Percentiles rank a stretch among this genome's conserved stretches.
Evolutionary conservation across 768 basidiomycete genomes (phyloP).

Genomic region (Mycena alexandri): DNA sequence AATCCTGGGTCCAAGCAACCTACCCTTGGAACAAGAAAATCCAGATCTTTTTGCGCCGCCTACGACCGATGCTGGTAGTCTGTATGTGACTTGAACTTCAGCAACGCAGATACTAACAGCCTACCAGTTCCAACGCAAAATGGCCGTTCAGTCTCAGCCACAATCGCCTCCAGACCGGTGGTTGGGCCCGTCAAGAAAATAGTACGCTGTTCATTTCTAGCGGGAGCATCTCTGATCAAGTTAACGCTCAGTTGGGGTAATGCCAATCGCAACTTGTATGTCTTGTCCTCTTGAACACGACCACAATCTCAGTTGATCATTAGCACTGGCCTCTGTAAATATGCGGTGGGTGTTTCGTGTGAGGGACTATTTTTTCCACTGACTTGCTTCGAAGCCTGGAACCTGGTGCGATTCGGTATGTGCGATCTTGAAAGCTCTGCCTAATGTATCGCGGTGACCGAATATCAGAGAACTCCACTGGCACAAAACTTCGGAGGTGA

Average conservation of each 20-base stretch:
- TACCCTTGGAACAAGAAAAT: conserved; percentile 57
- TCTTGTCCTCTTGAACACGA: conserved; percentile 32
- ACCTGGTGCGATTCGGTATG: conserved; percentile 62
- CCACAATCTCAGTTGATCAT: conserved; percentile 19
- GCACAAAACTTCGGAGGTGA: conserved; percentile 63
- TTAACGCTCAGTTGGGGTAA: conserved; percentile 49
- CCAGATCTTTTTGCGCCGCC: conserved; percentile 60
- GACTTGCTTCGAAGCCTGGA: conserved; percentile 44
- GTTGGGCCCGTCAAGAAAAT: conserved; percentile 72
- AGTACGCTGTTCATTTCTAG: conserved; percentile 45
- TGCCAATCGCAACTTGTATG: conserved; percentile 65
- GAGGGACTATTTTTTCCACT: background rate
- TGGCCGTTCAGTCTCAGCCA: conserved; percentile 70
- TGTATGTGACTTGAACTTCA: conserved; percentile 47
- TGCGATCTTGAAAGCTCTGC: background rate
- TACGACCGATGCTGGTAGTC: conserved; percentile 57
- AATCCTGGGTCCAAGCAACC: conserved; percentile 58
- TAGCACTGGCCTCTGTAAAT: conserved; percentile 61
- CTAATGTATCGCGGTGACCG: background rate
- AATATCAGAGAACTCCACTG: conserved; percentile 64
- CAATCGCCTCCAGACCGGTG: conserved; percentile 68
- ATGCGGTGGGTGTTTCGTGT: conserved; percentile 49
- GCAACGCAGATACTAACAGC: background rate
- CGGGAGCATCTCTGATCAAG: background rate
- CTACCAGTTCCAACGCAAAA: conserved; percentile 56